Conservation (phyloP, 2,329 filamentous ascomycete genomes). For the Mollisia scopiformis region DNA sequence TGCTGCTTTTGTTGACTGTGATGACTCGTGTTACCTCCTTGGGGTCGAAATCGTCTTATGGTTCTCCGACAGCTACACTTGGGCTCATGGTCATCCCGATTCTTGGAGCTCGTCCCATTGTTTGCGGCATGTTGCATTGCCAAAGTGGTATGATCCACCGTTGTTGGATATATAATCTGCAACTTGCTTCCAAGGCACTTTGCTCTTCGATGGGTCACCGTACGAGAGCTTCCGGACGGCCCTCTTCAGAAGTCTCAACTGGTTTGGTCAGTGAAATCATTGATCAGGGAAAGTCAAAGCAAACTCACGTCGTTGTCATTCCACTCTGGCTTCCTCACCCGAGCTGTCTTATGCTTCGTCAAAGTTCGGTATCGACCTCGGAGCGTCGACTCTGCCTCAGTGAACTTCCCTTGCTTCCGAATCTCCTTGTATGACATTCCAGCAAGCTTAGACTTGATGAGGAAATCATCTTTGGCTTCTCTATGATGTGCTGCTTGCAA, state of each 20-base stretch:
- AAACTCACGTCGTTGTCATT: constrained; percentile 62
- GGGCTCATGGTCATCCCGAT: not conserved
- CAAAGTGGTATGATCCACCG: constrained; percentile 62
- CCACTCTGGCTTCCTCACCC: constrained; percentile 71
- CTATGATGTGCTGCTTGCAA: constrained; percentile 26
- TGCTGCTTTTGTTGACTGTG: too few species aligned
- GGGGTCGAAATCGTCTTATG: not conserved
- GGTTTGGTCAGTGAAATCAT: not conserved
- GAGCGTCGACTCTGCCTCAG: constrained; percentile 72
- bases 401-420: constrained; percentile 54
- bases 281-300: not conserved
- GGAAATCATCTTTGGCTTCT: constrained; percentile 47
- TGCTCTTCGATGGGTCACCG: constrained; percentile 35
- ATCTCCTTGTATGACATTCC: constrained; percentile 71
- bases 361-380: constrained; percentile 68
- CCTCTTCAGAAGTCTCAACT: constrained; percentile 49
- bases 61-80: not conserved
- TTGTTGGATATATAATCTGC: constrained; percentile 53
- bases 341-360: constrained; percentile 63
- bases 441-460: constrained; percentile 55
- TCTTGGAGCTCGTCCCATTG: constrained; percentile 51
- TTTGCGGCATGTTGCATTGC: constrained; percentile 60
- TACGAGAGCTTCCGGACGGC: constrained; percentile 44
- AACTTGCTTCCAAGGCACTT: constrained; percentile 60
- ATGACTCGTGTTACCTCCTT: not conserved